phyloP scores from a whole-genome alignment of 2,329 filamentous ascomycete species.

The Arthrocladium fulminans region DNA sequence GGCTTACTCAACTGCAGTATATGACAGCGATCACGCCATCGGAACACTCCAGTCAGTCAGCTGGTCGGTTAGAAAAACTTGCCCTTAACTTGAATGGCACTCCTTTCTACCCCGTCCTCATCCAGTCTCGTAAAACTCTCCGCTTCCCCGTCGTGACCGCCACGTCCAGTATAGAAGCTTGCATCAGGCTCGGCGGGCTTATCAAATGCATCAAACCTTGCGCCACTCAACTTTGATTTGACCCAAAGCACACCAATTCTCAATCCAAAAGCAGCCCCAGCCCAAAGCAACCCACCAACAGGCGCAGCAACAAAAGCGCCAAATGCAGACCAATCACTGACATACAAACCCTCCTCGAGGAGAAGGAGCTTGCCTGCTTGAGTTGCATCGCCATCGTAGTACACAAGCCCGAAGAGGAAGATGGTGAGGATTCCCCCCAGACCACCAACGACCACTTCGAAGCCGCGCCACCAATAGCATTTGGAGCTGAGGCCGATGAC shows the following conservation, averaged over 20 bases:
- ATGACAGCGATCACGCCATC: no score
- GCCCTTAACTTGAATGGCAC: constrained; percentile 16
- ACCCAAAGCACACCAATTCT: constrained; percentile 53
- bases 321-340: constrained; percentile 70
- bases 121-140: constrained; percentile 15
- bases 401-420: constrained; percentile 71
- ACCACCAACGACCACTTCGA: constrained; percentile 70
- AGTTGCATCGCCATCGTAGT: constrained; percentile 56
- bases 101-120: constrained; percentile 20
- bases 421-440: constrained; percentile 70
- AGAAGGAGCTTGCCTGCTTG: constrained; percentile 60
- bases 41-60: no score
- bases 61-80: constrained; percentile 23
- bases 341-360: constrained; percentile 64
- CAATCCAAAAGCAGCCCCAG: constrained; percentile 51
- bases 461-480: constrained; percentile 65
- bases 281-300: constrained; percentile 65
- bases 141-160: not conserved
- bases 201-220: constrained; percentile 60
- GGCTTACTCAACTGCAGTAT: no score
- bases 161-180: constrained; percentile 18
- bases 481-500: constrained; percentile 60
- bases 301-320: constrained; percentile 73
- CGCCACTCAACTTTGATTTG: constrained; percentile 49
- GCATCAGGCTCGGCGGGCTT: constrained; percentile 32